A percentile compares a stretch with the other conserved stretches of the same genome.
These are phyloP conservation scores for Annulohypoxylon moriforme DNA, from an alignment of 495 filamentous ascomycete species.

Conservation along the genomic window DNA sequence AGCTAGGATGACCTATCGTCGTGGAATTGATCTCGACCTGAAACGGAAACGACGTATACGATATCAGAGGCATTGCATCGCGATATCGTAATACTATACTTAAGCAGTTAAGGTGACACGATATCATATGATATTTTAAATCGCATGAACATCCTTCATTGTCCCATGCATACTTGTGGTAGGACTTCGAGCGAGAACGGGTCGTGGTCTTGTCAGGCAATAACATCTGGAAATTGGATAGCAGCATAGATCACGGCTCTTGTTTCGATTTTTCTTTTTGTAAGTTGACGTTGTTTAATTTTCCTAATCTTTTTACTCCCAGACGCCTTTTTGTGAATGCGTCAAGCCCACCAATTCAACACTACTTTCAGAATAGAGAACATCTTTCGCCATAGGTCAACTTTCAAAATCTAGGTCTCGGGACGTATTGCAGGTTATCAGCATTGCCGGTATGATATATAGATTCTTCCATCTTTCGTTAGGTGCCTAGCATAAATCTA, in stretches of 20 bases:
- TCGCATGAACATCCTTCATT: background rate
- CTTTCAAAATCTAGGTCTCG: conserved; percentile 2
- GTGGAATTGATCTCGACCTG: conserved; percentile 28
- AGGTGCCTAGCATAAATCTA: background rate
- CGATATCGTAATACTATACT: conserved; percentile 2
- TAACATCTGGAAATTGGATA: background rate
- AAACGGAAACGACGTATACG: conserved; percentile 25
- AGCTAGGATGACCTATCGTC: conserved; percentile 13
- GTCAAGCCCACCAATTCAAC: conserved; percentile 14
- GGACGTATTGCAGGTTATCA: conserved; percentile 9
- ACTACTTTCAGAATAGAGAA: conserved; percentile 6
- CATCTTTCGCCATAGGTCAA: background rate
- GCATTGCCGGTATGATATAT: conserved; percentile 25
- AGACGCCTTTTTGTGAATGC: conserved; percentile 26
- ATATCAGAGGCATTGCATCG: background rate
- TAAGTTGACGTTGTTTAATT: conserved; percentile 14
- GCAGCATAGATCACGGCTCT: background rate
- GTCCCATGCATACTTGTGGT: background rate
- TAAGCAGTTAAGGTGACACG: background rate
- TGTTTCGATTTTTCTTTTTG: too few species aligned
- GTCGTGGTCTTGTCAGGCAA: background rate
- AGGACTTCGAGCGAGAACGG: background rate
- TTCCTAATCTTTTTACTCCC: conserved; percentile 30
- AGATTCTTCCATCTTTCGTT: conserved; percentile 13
- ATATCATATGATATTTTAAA: conserved; percentile 10